Base-by-base conservation (phyloP, 495 filamentous ascomycete genomes). In the Sabuloglossum arenarium region DNA sequence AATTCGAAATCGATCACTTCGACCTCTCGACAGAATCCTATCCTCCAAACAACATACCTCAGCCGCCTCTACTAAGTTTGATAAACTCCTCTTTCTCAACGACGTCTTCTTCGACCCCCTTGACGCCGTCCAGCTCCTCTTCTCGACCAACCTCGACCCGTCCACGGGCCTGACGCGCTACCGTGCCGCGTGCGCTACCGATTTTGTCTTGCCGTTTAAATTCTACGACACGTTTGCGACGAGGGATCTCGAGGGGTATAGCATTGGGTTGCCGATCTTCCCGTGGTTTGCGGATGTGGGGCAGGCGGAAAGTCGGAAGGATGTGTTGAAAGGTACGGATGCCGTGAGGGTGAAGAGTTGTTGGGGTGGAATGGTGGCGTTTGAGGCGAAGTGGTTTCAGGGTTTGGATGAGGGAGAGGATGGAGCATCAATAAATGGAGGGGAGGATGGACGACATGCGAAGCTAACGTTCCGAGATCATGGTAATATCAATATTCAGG, bases 191-290 rank as follows among this genome's bases (percentile, higher is more conserved):
- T 91, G 86, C 61, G 85, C 81, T 2, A 68, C 85, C 6, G 86
- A 91, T 64, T 90, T 84, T 59, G 77, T 80, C 62, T 80, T 80
- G 51, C 76, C 81, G 0, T 79, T 86, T 67, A 85, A 85, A 60
- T 86, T 82, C 65, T 91, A 91, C 62, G 86, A 91, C 66, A 81
- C 83, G 2, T 88, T 82, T 70, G 85, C 86, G 11, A 82, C 81
- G 21, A 74, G 86, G 3, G 86, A 91, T 61, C 64, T 75, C 5
- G 79, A 88, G 57, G 85, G 86, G 0, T 84, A 79, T 61, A 73
- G 73, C 53, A 72, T 82, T 60, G 85, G 82, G 0, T 66, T 88
- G 0, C 80, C 84, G 0, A 79, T 86, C 61, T 91, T 72, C 62
- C 86, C 86, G 0, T 85, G 81, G 77, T 89, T 89, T 61, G 70